Evolutionary conservation across 495 filamentous ascomycete genomes (phyloP), one percentile per base, ranked within the genome.

Genomic region (Xylaria grammica): DNA sequence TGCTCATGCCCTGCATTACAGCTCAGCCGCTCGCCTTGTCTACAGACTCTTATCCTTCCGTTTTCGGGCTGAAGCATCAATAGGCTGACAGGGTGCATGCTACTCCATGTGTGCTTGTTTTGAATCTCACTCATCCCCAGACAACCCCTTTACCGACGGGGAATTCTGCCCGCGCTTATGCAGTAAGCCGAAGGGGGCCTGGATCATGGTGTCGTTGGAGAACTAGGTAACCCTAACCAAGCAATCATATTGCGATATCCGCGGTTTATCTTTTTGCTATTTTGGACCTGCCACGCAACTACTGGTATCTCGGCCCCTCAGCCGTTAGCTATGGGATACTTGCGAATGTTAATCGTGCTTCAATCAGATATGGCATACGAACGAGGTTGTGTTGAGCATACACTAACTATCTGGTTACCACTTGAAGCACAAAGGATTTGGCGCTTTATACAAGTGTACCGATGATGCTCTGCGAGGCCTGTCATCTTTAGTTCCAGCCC

Each of bases 91-190:
- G 49, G 27, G 11, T 27, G 56, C 56, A 46, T 27, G 36, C 17
- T 22, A 24, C 56, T 38, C 56, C 17, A 59, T 22, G 44, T 59
- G 22, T 24, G 26, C 42, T 46, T 19, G 56, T 59, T 59, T 58
- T 27, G 34, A 22, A 48, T 48, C 42, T 22, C 56, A 48, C 40
- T 15, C 42, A 48, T 36, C 42, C 56, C 42, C 27, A 48, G 56
- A 59, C 29, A 22, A 59, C 3, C 49, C 22, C 15, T 46, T 24
- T n/a, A 22, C 27, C 38, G 42, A 34, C 56, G 40, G 40, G 56
- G 44, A 22, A n/a, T 29, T 20, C 36, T 40, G 40, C 40, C 19
- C 34, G 32, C 32, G 32, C 15, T 55, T 55, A 40, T 48, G 40
- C 40, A 42, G 40, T 36, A 42, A 42, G 40, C 40, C 7, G 17